Conservation (phyloP, 1,284 basidiomycete species). For the Moniliella sp. region DNA sequence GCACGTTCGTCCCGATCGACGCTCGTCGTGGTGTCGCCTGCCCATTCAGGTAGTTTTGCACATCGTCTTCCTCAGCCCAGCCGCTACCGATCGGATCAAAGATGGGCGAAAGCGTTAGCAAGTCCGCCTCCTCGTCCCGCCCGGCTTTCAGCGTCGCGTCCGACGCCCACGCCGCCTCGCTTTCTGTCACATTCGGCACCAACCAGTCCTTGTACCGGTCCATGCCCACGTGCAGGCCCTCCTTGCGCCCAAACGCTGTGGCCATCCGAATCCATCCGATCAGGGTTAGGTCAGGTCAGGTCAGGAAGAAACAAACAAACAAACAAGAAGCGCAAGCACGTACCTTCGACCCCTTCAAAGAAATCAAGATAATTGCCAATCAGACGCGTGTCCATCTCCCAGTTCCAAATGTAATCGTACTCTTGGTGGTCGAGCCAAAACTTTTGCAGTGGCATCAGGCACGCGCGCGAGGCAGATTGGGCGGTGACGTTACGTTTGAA, state of each 20-base stretch:
- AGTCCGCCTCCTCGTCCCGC: constrained; percentile 26
- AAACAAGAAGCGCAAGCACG: too few species aligned
- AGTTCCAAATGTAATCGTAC: constrained; percentile 33
- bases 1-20: constrained; percentile 33
- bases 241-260: constrained; percentile 22
- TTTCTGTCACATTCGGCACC: constrained; percentile 21
- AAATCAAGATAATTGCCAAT: constrained; percentile 33
- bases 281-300: too few species aligned
- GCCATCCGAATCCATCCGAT: too few species aligned
- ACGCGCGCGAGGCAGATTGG: constrained; percentile 31
- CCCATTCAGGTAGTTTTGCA: constrained; percentile 28
- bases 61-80: constrained; percentile 34
- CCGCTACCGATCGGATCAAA: constrained; percentile 31
- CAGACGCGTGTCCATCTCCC: constrained; percentile 34
- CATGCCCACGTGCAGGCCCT: constrained; percentile 27
- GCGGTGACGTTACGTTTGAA: constrained; percentile 33
- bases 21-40: constrained; percentile 26
- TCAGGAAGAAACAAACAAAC: too few species aligned
- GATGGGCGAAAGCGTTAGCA: constrained; percentile 32
- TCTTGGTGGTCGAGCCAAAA: constrained; percentile 33
- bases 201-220: constrained; percentile 34
- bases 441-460: constrained; percentile 32
- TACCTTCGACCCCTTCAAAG: constrained; percentile 30
- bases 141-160: constrained; percentile 12
- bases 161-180: constrained; percentile 25